Conservation (phyloP, 1,139 yeast genomes). For the Zhuliangozyma blackwelliae region DNA sequence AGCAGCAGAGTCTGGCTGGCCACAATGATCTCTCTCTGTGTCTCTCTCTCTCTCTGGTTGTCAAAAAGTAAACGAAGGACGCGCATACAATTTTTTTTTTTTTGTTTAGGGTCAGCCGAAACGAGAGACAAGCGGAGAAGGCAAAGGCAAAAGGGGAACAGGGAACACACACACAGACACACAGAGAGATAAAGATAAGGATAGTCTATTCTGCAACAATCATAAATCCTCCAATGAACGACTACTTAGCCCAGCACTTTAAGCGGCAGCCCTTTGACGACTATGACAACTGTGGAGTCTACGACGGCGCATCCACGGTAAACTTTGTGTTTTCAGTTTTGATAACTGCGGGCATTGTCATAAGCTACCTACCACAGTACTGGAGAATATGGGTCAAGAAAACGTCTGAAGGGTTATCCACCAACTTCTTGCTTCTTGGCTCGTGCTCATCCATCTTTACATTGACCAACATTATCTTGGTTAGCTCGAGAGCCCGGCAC, state of each 20-base stretch:
- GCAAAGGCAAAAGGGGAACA: too few species aligned
- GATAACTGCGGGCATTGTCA: constrained; percentile 63
- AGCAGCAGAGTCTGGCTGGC: too few species aligned
- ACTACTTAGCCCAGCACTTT: not conserved
- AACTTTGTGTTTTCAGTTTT: constrained; percentile 48
- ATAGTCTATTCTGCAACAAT: too few species aligned
- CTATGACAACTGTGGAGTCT: constrained; percentile 31
- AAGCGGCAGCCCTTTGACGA: constrained; percentile 8
- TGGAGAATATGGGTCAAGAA: constrained; percentile 51
- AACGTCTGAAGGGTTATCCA: constrained; percentile 78
- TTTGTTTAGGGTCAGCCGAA: too few species aligned
- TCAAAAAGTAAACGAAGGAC: too few species aligned
- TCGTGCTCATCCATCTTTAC: constrained; percentile 71
- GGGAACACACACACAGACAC: too few species aligned
- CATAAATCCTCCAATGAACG: not conserved
- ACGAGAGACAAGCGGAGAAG: too few species aligned
- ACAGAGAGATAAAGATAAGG: too few species aligned
- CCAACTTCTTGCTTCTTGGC: constrained; percentile 68
- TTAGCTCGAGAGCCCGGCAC: constrained; percentile 51
- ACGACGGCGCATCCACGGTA: constrained; percentile 40
- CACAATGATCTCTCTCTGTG: too few species aligned
- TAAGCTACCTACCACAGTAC: constrained; percentile 80
- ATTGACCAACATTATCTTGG: constrained; percentile 59
- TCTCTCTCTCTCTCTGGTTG: too few species aligned
- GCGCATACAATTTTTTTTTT: too few species aligned